Conservation (phyloP, 768 basidiomycete genomes). For the Boletus tomentosulus region DNA sequence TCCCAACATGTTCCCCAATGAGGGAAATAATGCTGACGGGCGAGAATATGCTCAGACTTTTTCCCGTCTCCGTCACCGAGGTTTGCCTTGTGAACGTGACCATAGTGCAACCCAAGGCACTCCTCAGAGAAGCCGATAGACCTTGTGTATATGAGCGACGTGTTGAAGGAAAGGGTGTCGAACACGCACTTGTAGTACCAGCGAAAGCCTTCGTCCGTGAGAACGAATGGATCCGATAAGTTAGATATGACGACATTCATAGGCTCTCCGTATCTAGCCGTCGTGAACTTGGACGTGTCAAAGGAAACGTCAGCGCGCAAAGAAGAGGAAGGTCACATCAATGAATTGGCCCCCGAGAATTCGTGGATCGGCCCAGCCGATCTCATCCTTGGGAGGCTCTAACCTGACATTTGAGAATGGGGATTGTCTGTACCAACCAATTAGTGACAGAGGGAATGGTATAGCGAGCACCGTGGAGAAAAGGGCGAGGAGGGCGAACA, state of each 20-base stretch:
- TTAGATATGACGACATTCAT: conserved; percentile 81
- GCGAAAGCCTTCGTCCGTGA: conserved; percentile 69
- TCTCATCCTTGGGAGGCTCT: conserved; percentile 19
- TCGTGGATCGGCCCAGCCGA: conserved; percentile 65
- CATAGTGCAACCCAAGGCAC: conserved; percentile 76
- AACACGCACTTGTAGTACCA: conserved; percentile 57
- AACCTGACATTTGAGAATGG: background rate
- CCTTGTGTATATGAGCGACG: conserved; percentile 31
- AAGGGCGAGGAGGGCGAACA: conserved; percentile 12
- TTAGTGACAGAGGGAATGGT: conserved; percentile 8
- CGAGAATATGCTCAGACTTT: conserved; percentile 65
- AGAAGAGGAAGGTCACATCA: conserved; percentile 51
- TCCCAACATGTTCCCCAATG: conserved; percentile 88
- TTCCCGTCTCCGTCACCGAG: conserved; percentile 78
- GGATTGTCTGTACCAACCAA: conserved; percentile 10
- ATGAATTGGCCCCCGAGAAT: conserved; percentile 67
- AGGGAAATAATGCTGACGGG: conserved; percentile 75
- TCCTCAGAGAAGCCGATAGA: conserved; percentile 82
- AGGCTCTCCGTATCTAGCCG: conserved; percentile 67
- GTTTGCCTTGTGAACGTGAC: conserved; percentile 71
- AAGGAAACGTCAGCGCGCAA: background rate
- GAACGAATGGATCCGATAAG: conserved; percentile 72
- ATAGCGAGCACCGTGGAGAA: conserved; percentile 9
- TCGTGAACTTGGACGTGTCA: conserved; percentile 52
- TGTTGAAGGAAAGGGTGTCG: background rate